Conservation (phyloP, 2,329 filamentous ascomycete genomes). For the Bipolaris sorokiniana region DNA sequence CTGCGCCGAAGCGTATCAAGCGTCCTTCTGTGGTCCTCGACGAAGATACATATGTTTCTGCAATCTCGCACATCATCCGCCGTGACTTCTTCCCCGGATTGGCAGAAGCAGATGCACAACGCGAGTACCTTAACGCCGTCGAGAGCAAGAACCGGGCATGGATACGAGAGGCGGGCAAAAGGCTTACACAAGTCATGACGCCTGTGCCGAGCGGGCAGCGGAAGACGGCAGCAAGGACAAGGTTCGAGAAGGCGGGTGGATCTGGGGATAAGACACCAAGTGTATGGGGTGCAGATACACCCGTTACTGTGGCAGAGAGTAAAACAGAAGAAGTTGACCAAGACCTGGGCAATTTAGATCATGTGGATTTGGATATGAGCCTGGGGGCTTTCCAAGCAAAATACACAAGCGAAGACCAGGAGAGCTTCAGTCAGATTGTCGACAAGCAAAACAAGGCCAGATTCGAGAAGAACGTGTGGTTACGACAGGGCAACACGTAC, state of each 20-base stretch:
- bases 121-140: constrained; percentile 89
- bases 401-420: constrained; percentile 97
- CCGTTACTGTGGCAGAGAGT: constrained; percentile 61
- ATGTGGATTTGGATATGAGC: constrained; percentile 77
- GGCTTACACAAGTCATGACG: constrained; percentile 74
- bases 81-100: constrained; percentile 96
- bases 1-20: constrained; percentile 86
- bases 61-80: constrained; percentile 90
- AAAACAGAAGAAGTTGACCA: constrained; percentile 37
- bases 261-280: constrained; percentile 64
- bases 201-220: constrained; percentile 63
- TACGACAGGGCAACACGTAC: constrained; percentile 88
- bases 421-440: constrained; percentile 90
- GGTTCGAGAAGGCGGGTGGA: constrained; percentile 25
- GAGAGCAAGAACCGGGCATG: constrained; percentile 84
- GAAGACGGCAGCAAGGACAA: constrained; percentile 40
- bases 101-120: constrained; percentile 81
- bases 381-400: constrained; percentile 86
- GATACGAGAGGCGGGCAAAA: constrained; percentile 80
- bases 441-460: constrained; percentile 88
- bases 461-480: constrained; percentile 84
- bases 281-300: constrained; percentile 73
- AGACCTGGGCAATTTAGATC: constrained; percentile 52
- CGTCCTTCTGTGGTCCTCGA: constrained; percentile 85
- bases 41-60: constrained; percentile 91